phyloP scores from a whole-genome alignment of 208 protist species.

The Polymyxa betae region DNA sequence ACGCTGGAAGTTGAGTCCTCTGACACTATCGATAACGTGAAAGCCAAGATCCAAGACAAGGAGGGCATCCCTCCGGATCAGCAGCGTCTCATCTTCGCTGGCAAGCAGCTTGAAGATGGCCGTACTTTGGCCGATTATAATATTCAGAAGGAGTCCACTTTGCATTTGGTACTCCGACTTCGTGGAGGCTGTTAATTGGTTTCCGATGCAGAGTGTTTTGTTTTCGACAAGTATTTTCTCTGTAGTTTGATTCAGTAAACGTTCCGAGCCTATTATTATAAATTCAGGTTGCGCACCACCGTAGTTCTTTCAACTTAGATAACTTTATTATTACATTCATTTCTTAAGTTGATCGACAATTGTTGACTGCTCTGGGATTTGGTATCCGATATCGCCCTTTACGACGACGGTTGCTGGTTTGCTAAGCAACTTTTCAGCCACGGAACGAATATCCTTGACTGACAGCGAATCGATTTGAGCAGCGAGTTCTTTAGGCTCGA shows the following conservation, averaged over 20 bases:
- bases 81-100: constrained; percentile 86
- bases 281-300: too few relatives aligned
- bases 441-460: constrained; percentile 59
- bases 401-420: constrained; percentile 58
- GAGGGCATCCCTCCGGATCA: constrained; percentile 84
- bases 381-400: constrained; percentile 52
- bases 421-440: constrained; percentile 58
- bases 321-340: background rate
- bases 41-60: constrained; percentile 89
- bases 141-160: constrained; percentile 48
- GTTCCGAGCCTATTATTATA: too few relatives aligned
- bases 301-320: too few relatives aligned
- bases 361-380: background rate
- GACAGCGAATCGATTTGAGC: constrained; percentile 67
- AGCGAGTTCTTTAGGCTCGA: constrained; percentile 47
- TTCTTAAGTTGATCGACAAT: constrained; percentile 8
- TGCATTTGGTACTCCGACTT: constrained; percentile 16
- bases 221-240: background rate
- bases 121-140: constrained; percentile 75
- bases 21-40: constrained; percentile 90
- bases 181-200: background rate
- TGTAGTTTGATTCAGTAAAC: background rate
- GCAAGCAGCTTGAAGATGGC: constrained; percentile 87
- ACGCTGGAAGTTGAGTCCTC: constrained; percentile 87
- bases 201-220: background rate